phyloP scores from a whole-genome alignment of 257 asterid species.

The Scutellaria barbata region DNA sequence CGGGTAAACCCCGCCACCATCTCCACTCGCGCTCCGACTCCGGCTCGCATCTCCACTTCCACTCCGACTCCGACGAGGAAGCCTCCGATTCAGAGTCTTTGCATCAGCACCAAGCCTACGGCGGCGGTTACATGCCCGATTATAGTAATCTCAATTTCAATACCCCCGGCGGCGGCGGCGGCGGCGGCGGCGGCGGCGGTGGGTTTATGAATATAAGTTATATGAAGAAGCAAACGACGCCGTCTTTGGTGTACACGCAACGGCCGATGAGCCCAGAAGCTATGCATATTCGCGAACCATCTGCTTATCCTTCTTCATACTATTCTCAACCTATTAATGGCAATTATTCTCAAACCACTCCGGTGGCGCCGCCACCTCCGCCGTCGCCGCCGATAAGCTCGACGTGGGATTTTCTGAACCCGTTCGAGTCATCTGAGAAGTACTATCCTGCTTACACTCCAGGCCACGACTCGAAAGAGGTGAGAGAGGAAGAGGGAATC shows the following conservation, averaged over 20 bases:
- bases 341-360: conserved; percentile 36
- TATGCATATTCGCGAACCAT: conserved; percentile 70
- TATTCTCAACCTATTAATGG: conserved; percentile 40
- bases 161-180: conserved; percentile 30
- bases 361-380: conserved; percentile 70
- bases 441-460: conserved; percentile 67
- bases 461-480: conserved; percentile 76
- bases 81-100: conserved; percentile 58
- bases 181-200: conserved; percentile 43
- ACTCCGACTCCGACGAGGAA: conserved; percentile 59
- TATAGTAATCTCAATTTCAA: conserved; percentile 46
- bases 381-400: conserved; percentile 77
- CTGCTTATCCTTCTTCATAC: conserved; percentile 52
- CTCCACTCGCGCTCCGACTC: conserved; percentile 65
- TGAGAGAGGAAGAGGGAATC: conserved; percentile 96
- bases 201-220: conserved; percentile 64
- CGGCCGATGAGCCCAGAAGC: conserved; percentile 73
- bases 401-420: conserved; percentile 90
- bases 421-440: conserved; percentile 76
- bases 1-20: conserved; percentile 43
- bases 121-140: conserved; percentile 47
- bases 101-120: conserved; percentile 56
- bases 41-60: conserved; percentile 83
- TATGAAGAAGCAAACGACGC: conserved; percentile 76
- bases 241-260: conserved; percentile 70